These are phyloP conservation scores for Chalaropsis thielavioides DNA, from an alignment of 2,329 filamentous ascomycete species.

Conservation along the genomic window DNA sequence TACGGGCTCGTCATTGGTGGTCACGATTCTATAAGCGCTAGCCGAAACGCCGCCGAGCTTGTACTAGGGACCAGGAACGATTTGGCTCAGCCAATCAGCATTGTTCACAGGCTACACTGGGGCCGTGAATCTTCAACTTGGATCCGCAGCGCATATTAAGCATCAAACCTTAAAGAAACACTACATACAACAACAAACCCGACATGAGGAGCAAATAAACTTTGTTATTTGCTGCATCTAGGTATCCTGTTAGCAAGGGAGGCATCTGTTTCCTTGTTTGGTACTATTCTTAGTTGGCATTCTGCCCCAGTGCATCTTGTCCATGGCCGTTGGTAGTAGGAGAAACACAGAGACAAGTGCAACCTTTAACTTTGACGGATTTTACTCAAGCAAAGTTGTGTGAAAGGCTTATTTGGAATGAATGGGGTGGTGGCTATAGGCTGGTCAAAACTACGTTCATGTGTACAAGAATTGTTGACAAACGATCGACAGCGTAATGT, in stretches of 20 bases:
- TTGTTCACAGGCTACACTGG: not conserved
- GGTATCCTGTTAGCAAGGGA: not conserved
- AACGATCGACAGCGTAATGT: no score
- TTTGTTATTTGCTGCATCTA: not conserved
- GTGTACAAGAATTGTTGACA: no score
- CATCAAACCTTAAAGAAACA: conserved; percentile 8
- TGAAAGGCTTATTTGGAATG: no score
- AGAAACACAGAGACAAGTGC: no score
- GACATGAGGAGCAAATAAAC: not conserved
- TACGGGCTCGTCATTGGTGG: conserved; percentile 11
- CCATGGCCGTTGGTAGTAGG: no score
- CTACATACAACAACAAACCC: not conserved
- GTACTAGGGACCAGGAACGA: conserved; percentile 10
- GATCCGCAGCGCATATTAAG: not conserved
- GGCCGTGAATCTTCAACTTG: conserved; percentile 5
- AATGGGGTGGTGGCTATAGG: no score
- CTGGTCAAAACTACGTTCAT: no score
- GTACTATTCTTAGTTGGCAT: no score
- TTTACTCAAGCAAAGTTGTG: no score
- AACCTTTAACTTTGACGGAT: no score
- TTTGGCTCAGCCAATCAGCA: conserved; percentile 9
- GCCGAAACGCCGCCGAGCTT: conserved; percentile 11
- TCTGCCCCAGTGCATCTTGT: no score
- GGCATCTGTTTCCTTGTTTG: no score
- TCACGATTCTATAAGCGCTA: conserved; percentile 13